Base-by-base conservation (phyloP, 1,284 basidiomycete species). In the Neotropicomus parvogracilis region DNA sequence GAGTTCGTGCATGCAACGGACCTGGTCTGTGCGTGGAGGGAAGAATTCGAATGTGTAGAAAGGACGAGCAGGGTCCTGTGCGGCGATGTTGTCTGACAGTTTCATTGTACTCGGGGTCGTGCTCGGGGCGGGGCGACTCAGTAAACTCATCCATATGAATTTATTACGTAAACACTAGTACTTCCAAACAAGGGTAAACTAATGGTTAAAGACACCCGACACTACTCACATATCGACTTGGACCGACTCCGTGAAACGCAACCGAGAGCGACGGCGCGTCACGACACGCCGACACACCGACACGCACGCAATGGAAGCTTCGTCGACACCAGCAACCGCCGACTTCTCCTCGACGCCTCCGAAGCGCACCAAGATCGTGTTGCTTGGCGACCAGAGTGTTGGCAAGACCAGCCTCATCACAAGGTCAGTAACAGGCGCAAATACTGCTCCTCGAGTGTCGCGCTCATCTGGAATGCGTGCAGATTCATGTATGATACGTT, bases 401-500 rank as follows among this genome's bases (percentile, higher is more conserved):
- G 93, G 93, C 41, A 95, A 95, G 82, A 99, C 97, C 12, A 94
- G 91, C 73, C 77, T 99, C 49, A 99, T 99, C 69, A 99, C 97
- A 53, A 84, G 95, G 79, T 92, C 73, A 67, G 78, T 37, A 48
- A 44, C 32, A 28, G 43, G 31, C 40, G 33, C 35, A 26, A 28
- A 45, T 24, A 24, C 36, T 13, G 31, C 35, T 44, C 19, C 11
- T 13, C 40, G 12, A 34, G 19, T 38, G 20, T 44, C 14, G 20
- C 26, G 4, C 41, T 46, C 41, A 53, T 14, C 24, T 32, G 10
- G 24, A n/a, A 38, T 19, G 26, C 16, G 10, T 41, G 26, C 62
- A 94, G 92, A 67, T 91, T 91, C 67, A 98, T 98, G 95, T 99
- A 99, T 70, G 97, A 99, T 72, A 98, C 97, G 0, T 99, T 99